Conservation (phyloP, 371 early-diverging fungal species). For the Haplosporangium sp. region DNA sequence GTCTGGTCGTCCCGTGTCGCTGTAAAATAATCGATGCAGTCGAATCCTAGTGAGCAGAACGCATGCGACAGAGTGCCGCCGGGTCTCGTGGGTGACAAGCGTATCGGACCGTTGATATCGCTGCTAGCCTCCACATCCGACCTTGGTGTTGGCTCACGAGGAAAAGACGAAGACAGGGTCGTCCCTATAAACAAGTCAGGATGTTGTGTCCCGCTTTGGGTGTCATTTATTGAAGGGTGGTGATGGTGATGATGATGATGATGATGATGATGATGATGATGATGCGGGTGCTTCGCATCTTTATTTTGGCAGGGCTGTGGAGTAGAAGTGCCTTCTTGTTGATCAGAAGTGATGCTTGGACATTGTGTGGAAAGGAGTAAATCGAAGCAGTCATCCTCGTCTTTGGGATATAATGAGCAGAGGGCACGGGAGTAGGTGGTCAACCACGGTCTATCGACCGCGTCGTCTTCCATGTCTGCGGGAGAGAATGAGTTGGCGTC, state of each 20-base stretch:
- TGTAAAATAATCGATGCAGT: slow-evolving; percentile 33
- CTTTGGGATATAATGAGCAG: slow-evolving; percentile 31
- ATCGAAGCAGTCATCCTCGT: slow-evolving; percentile 36
- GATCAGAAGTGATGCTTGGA: not conserved
- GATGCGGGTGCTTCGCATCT: not conserved
- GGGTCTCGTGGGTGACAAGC: slow-evolving; percentile 11
- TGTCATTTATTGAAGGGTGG: not conserved
- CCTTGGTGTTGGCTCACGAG: slow-evolving; percentile 1
- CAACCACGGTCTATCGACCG: slow-evolving; percentile 23
- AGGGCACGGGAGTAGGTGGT: slow-evolving; percentile 35
- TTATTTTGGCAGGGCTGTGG: not conserved
- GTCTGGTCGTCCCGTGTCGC: slow-evolving; percentile 12
- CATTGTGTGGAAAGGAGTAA: slow-evolving; percentile 18
- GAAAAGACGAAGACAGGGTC: slow-evolving; percentile 1
- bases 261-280: not conserved
- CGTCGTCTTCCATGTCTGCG: not conserved
- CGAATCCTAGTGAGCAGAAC: slow-evolving; percentile 33
- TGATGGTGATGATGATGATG: not conserved
- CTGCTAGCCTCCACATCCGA: not conserved
- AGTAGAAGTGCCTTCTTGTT: not conserved
- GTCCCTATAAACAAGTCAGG: not conserved
- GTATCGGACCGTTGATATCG: not conserved
- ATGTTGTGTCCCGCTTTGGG: not conserved
- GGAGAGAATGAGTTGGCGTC: slow-evolving; percentile 1
- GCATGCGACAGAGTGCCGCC: slow-evolving; percentile 29